Evolutionary conservation across 2,329 filamentous ascomycete species (phyloP).

Genomic region (Graphilbum fragrans): DNA sequence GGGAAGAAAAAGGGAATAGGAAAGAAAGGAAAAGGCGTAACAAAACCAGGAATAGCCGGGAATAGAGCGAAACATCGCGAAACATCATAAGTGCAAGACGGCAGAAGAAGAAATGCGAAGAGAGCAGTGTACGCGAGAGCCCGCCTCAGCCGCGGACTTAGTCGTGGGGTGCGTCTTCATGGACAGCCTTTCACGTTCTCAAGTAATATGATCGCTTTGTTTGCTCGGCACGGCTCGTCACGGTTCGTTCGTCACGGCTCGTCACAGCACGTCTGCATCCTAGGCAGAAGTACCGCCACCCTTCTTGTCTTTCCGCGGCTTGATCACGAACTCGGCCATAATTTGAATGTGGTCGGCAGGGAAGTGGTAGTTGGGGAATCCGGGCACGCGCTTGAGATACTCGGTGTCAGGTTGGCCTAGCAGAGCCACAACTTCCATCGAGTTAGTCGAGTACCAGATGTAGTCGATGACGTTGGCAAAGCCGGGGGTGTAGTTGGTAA

Average conservation of each 20-base stretch:
- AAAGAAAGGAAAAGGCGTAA: neutral
- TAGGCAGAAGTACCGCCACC: slow-evolving; percentile 3
- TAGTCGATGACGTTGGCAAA: slow-evolving; percentile 92
- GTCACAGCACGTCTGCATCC: no score
- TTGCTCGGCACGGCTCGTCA: no score
- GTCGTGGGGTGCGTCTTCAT: no score
- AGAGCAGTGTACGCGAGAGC: no score
- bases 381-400: slow-evolving; percentile 76
- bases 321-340: slow-evolving; percentile 81
- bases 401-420: slow-evolving; percentile 78
- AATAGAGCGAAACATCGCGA: no score
- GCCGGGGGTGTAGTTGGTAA: slow-evolving; percentile 94
- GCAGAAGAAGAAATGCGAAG: no score
- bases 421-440: slow-evolving; percentile 69
- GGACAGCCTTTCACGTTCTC: no score
- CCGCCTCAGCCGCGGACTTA: no score
- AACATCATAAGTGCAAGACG: no score
- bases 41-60: no score
- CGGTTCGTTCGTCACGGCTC: no score
- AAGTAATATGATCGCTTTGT: no score
- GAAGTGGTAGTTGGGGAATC: slow-evolving; percentile 91
- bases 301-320: slow-evolving; percentile 74
- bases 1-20: neutral
- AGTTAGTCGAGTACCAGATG: slow-evolving; percentile 93
- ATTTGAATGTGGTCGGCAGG: slow-evolving; percentile 86